Evolutionary conservation across 805 yeast genomes (phyloP), one percentile per base, ranked within the genome.

Genomic region (Ogataea pini): DNA sequence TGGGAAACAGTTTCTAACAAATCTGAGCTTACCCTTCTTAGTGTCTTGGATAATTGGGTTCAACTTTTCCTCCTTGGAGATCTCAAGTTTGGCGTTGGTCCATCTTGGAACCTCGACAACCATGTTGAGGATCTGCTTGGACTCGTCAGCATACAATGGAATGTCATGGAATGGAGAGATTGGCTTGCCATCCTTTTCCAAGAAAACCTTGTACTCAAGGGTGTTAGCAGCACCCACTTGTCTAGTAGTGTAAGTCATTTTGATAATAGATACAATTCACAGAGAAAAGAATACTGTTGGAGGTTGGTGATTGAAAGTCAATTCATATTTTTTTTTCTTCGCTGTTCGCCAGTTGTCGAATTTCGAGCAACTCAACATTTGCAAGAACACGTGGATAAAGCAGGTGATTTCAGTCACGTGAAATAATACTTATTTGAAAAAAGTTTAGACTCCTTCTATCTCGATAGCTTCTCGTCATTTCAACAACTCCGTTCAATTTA

Each of bases 31-130:
- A 59, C 97, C 98, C 79, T 94, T 92, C 79, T 94, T 94, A 67
- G 95, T 88, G 73, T 94, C 99, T 77, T 94, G 99, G 54, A 88
- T 77, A 62, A 94, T 94, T 63, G 99, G 99, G 78, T 94, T 94
- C 68, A 90, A 78, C 39, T 80, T 72, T 60, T 74, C 74, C 62
- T 87, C 96, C 75, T 90, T 91, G 70, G 86, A 81, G 72, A 91
- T 90, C 73, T 94, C 99, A 70, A 91, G 78, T 78, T 94, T 94
- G 57, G 97, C 98, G 69, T 94, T 94, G 65, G 96, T 80, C 97
- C 97, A 92, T 72, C 98, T 86, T 68, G 99, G 99, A 58, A 94
- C 90, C 75, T 94, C 99, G 55, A 94, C 97, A 62, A 94, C 56
- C 68, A 67, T 63, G 79, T 86, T 87, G 59, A 86, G 77, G 61